phyloP scores from a whole-genome alignment of 1,284 basidiomycete genomes.

The Phylloporus sp. region DNA sequence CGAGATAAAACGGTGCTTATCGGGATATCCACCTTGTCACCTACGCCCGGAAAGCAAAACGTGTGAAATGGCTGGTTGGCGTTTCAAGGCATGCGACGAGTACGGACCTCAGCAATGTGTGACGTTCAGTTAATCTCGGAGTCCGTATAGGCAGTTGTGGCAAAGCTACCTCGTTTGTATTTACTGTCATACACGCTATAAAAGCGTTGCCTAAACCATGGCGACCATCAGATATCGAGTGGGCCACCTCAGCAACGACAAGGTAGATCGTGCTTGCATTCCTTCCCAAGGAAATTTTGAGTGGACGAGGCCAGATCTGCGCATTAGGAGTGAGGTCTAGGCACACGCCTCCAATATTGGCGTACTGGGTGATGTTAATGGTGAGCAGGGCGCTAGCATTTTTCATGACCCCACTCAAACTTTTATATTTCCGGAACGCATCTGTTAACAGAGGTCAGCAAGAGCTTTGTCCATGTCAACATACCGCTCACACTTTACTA shows the following conservation, averaged over 20 bases:
- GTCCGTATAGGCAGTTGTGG: slow-evolving; percentile 1
- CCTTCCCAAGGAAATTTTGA: slow-evolving; percentile 53
- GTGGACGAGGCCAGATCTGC: too few species aligned
- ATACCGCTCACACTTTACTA: slow-evolving; percentile 44
- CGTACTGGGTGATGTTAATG: slow-evolving; percentile 45
- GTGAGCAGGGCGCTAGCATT: slow-evolving; percentile 51
- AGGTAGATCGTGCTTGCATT: slow-evolving; percentile 51
- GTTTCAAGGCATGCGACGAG: too few species aligned
- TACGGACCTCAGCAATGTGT: too few species aligned
- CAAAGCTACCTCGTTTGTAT: not conserved
- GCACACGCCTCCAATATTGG: slow-evolving; percentile 46
- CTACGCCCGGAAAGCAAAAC: too few species aligned
- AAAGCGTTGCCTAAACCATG: not conserved
- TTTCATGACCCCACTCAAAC: slow-evolving; percentile 55
- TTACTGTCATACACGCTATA: slow-evolving; percentile 5
- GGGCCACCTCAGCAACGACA: slow-evolving; percentile 42
- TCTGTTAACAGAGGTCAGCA: slow-evolving; percentile 37
- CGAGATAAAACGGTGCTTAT: too few species aligned
- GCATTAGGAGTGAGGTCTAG: too few species aligned
- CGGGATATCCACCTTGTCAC: too few species aligned
- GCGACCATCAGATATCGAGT: not conserved
- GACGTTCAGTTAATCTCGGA: not conserved
- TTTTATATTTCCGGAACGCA: slow-evolving; percentile 60
- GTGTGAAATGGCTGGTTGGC: too few species aligned
- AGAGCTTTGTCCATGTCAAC: not conserved